Conservation (phyloP, 257 asterid genomes). For the Solanum neorickii region DNA sequence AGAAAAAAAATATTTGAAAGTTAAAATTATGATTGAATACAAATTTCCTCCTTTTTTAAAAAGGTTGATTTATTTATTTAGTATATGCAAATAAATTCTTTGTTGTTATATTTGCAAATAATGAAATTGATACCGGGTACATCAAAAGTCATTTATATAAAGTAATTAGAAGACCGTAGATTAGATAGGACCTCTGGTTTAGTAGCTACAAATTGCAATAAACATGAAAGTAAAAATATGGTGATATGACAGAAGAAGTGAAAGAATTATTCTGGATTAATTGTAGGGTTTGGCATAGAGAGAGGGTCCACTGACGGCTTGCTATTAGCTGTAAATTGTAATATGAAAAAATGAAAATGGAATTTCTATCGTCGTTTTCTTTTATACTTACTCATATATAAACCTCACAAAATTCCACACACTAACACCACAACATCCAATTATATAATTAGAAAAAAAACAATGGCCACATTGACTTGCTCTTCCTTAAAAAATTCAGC, state of each 20-base stretch:
- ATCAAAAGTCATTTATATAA: neutral
- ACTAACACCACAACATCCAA: neutral
- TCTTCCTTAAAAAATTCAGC: conserved; percentile 4
- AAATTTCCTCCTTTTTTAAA: neutral
- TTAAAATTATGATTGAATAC: neutral
- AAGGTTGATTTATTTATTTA: neutral
- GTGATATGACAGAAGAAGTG: neutral
- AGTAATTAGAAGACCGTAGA: neutral
- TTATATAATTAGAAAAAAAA: neutral
- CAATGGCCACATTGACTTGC: conserved; percentile 16
- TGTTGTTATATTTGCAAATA: neutral
- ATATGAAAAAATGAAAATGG: neutral
- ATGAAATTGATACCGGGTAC: neutral
- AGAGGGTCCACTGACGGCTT: conserved; percentile 57
- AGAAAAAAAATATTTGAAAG: neutral
- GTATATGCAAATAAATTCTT: neutral
- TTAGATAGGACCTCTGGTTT: neutral
- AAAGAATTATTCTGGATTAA: neutral
- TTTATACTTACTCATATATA: neutral
- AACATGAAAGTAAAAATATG: neutral
- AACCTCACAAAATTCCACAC: neutral
- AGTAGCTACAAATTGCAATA: neutral
- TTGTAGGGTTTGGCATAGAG: conserved; percentile 6
- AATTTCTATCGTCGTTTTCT: neutral
- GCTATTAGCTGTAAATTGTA: conserved; percentile 46